Conservation (phyloP, 2,329 filamentous ascomycete species). For the Blumeria graminis region DNA sequence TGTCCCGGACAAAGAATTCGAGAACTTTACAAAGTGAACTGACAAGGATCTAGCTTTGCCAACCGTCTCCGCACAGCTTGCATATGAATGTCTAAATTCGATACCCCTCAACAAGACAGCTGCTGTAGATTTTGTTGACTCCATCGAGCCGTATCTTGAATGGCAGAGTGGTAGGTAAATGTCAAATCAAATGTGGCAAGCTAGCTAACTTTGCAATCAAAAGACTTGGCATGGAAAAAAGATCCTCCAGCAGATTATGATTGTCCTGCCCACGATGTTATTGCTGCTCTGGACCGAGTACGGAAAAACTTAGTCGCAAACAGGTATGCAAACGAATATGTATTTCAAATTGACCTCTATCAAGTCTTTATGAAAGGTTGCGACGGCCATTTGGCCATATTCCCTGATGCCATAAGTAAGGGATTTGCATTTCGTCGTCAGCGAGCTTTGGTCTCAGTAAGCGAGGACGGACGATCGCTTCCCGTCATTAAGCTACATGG, state of each 20-base stretch:
- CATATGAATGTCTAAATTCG: conserved; percentile 13
- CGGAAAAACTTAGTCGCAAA: conserved; percentile 18
- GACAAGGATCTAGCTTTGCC: conserved; percentile 7
- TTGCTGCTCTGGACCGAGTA: conserved; percentile 22
- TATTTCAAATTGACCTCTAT: conserved; percentile 22
- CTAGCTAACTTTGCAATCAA: too few species aligned
- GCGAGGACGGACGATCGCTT: too few species aligned
- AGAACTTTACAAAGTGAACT: too few species aligned
- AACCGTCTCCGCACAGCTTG: conserved; percentile 11
- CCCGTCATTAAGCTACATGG: too few species aligned
- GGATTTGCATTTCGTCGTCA: conserved; percentile 8
- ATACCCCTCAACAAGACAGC: conserved; percentile 11
- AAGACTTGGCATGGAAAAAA: conserved; percentile 19
- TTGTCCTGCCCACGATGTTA: conserved; percentile 24
- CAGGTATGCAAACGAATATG: conserved; percentile 25
- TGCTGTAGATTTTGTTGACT: conserved; percentile 10
- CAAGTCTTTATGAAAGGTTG: conserved; percentile 28
- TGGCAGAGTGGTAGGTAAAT: conserved; percentile 13
- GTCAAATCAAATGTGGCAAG: too few species aligned
- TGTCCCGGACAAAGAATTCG: neutral
- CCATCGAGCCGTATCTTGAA: conserved; percentile 12
- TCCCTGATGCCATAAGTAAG: conserved; percentile 24
- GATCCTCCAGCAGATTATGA: conserved; percentile 26
- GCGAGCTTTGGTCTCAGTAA: too few species aligned
- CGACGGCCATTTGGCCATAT: conserved; percentile 38